Base-by-base conservation (phyloP, 345 rosid species). In the Carallia brachiata region DNA sequence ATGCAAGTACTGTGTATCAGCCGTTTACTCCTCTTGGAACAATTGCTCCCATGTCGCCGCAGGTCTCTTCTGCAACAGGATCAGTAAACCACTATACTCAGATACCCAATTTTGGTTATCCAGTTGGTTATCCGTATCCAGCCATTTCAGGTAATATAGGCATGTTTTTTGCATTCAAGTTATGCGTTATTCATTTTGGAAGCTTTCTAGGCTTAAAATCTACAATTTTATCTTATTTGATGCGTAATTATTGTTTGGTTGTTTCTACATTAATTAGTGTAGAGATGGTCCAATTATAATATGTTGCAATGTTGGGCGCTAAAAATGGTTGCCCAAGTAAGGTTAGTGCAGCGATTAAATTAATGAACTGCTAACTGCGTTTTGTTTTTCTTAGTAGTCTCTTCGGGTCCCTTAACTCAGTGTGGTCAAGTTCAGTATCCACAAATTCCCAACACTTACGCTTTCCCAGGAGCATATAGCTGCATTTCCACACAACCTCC, bases 341-440 rank as follows among this genome's bases (percentile, higher is more conserved):
- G 28, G 60, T 56, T 56, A 19, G 16, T 56, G 6, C 34, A 7
- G 6, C 23, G 31, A 56, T 27, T 19, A 19, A 19, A 9, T 56
- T 15, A 28, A 57, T 13, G 23, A 50, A 50, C 15, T 67, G 53
- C 54, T 8, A n/a, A 58, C 27, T 54, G n/a, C 67, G 36, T 31
- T 36, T 58, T 18, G 17, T 77, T 69, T 68, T 63, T 77, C 19
- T 61, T 48, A 6, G 62, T 63, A 79, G 87, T 75, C 53, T 74
- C 80, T 39, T 81, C 80, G 83, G 73, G 77, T 70, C 72, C 81
- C 47, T 65, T 80, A 39, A 52, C 79, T 69, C 72, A 74, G 78
- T 75, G 73, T 70, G 63, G 63, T 59, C 84, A 75, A 61, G 52
- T 70, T 75, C 86, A 80, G 58, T 74, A 61, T 55, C 59, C 63